Conservation (phyloP, 495 filamentous ascomycete species). For the Trichoderma parareesei region DNA sequence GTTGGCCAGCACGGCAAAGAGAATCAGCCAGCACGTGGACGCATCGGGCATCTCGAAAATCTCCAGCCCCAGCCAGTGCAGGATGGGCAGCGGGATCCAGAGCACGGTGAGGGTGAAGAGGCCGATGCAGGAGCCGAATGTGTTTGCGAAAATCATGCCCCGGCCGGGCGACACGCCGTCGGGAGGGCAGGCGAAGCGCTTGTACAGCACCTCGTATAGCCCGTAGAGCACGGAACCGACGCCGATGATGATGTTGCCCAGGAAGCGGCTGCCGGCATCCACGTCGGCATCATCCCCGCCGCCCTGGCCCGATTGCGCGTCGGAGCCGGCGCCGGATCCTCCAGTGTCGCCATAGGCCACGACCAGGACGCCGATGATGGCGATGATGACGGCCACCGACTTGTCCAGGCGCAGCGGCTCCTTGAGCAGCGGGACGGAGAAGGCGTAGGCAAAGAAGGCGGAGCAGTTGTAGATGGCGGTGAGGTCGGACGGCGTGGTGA, state of each 20-base stretch:
- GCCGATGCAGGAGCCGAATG: conserved; percentile 81
- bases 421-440: conserved; percentile 79
- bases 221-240: conserved; percentile 91
- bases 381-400: conserved; percentile 71
- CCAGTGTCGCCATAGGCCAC: conserved; percentile 79
- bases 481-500: conserved; percentile 85
- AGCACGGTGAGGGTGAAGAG: conserved; percentile 74
- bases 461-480: conserved; percentile 99
- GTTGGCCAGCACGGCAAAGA: conserved; percentile 75
- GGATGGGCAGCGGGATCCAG: conserved; percentile 83
- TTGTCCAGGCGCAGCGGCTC: conserved; percentile 77
- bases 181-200: conserved; percentile 82
- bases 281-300: not conserved
- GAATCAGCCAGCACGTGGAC: conserved; percentile 66
- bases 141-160: conserved; percentile 88
- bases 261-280: conserved; percentile 47
- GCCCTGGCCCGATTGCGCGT: conserved; percentile 24
- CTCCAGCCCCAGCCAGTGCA: conserved; percentile 72
- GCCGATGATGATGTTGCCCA: conserved; percentile 89
- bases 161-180: conserved; percentile 73
- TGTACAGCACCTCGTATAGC: conserved; percentile 95
- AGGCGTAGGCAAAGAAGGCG: conserved; percentile 96
- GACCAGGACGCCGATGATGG: conserved; percentile 79
- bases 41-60: conserved; percentile 73
- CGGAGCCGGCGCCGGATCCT: conserved; percentile 31